Base-by-base conservation (phyloP, 2,329 filamentous ascomycete species). In the Pseudonectria buxi region DNA sequence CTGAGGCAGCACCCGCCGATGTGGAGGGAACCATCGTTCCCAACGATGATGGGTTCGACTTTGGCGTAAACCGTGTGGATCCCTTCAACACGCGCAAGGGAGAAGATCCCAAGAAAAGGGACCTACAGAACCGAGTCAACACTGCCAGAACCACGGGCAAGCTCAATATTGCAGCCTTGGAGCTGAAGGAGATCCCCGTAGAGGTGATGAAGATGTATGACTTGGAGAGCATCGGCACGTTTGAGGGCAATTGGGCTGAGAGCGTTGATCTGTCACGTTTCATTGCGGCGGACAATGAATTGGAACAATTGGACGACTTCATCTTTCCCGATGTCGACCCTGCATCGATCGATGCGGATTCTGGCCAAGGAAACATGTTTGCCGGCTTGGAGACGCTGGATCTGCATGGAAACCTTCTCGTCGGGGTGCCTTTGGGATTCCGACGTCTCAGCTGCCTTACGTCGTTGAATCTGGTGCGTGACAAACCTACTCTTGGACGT, bases 171-270 rank as follows among this genome's bases (percentile, higher is more conserved):
- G 82, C 89, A 1, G 88, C 85, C 0, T 74, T 96, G 70, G 77
- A 79, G 1, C 61, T 98, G 26, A 83, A 79, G 41, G 72, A 83
- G 38, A 83, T 98, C 4, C 92, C 92, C 0, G 62, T 75, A 2
- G 86, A 94, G 53, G 84, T 96, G 0, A 66, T 94, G 62, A 78
- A 80, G 36, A 96, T 96, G 89, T 96, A 95, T 57, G 84, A 88
- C 49, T 69, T 86, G 13, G 80, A 88, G 35, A 72, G 75, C 2
- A 71, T 79, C 36, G 76, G 81, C 26, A 69, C 68, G 10, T 66
- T 73, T 14, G 77, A 74, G 25, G 74, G 79, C 10, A 78, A 81
- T 24, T 96, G 92, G 92, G 88, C 88, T 2, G 90, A 96, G 59
- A 83, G 84, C 40, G 86, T 96, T 10, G 90, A 96, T 54, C 64